Evolutionary conservation across 163 green algal species (phyloP), one percentile per base, ranked within the genome.

Genomic region (Chloromonas sp.): DNA sequence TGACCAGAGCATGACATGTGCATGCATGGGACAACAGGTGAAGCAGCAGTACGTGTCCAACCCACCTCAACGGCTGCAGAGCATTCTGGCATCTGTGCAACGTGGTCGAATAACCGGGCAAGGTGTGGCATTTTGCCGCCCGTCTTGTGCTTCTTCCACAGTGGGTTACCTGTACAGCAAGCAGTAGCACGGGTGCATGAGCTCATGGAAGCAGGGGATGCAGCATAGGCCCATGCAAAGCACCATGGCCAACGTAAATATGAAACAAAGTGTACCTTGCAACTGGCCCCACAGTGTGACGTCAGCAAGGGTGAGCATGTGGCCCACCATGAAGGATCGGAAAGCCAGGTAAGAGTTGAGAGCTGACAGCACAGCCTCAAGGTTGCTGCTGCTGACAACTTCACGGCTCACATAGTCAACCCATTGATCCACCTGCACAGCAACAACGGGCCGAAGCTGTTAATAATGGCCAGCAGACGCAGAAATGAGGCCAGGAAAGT

Each of bases 251-350:
- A 36, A 36, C 36, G 36, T 36, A 36, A 36, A 36, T 36, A 36
- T 36, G 36, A 36, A 36, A 36, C 36, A 36, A 36, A 36, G 36
- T 36, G 62, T 79, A 94, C 91, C 92, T 83, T 96, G 89, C 84
- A 98, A 89, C 85, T 94, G 90, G 8, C 92, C 94, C 96, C 96
- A 99, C 14, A 96, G 85, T 0, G 92, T 93, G 3, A 98, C 1
- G 89, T 99, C 97, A 0, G 96, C 97, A 36, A 96, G 66, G 1
- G 92, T 95, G 5, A 96, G 83, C 0, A 62, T 62, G 85, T 96
- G 89, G 87, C 95, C 96, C 1, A 96, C 96, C 58, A 99, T 86
- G 89, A 94, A 98, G 57, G 95, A 97, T 82, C 96, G 90, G 81
- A 96, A 88, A 0, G 92, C 85, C 5, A 99, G 88, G 81, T 93